Evolutionary conservation across 345 rosid species (phyloP).

Genomic region (Streptanthus diversifolius): DNA sequence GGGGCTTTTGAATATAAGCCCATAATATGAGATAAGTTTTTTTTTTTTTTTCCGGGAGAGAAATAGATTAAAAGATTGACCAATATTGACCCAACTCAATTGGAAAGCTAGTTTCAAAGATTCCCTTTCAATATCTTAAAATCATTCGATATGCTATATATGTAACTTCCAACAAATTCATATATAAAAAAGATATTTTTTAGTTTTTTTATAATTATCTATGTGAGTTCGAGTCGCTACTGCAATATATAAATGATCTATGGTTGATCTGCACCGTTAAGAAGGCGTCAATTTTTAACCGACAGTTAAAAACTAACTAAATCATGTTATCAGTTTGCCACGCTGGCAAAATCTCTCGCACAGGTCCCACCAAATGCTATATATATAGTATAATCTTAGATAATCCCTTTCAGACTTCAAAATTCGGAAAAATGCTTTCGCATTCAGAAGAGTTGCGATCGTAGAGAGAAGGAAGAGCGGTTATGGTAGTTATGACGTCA

Average conservation of each 20-base stretch:
- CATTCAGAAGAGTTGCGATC: neutral
- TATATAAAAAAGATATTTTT: no score
- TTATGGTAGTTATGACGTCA: conserved; percentile 12
- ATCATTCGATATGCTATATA: no score
- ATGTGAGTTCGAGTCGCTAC: no score
- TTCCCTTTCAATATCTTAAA: no score
- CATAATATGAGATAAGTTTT: neutral
- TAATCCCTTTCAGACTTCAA: no score
- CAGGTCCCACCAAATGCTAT: conserved; percentile 10
- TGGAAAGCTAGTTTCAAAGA: no score
- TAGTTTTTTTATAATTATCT: no score
- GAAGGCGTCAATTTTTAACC: neutral
- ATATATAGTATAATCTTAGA: no score
- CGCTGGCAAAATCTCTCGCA: conserved; percentile 1
- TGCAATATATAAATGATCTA: no score
- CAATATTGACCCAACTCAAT: no score
- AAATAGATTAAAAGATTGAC: no score
- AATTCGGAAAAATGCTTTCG: neutral
- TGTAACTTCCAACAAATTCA: no score
- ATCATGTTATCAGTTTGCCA: neutral
- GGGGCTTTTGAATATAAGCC: neutral
- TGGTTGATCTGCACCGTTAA: neutral
- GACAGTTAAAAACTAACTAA: neutral
- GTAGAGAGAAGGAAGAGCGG: conserved; percentile 8
- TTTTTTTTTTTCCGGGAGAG: neutral